Evolutionary conservation across 495 filamentous ascomycete species (phyloP).

Genomic region (Cryomyces minteri): DNA sequence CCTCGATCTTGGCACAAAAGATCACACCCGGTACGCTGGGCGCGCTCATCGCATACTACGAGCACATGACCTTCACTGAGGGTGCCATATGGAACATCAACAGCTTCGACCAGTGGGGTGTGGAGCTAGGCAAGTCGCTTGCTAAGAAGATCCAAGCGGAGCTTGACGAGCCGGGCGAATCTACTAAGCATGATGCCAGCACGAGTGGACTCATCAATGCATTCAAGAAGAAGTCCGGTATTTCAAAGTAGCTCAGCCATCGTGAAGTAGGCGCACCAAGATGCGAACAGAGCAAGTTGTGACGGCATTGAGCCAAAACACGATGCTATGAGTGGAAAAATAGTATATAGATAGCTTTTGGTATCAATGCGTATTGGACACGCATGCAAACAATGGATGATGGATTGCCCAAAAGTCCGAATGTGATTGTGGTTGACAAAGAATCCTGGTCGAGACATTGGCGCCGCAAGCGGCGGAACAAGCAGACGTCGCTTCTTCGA

Average conservation of each 20-base stretch:
- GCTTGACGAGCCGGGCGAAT: conserved; percentile 49
- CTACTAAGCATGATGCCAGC: conserved; percentile 57
- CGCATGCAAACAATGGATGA: too few relatives aligned
- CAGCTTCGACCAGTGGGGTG: conserved; percentile 98
- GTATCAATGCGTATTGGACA: too few relatives aligned
- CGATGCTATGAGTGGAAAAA: too few relatives aligned
- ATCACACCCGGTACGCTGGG: conserved; percentile 90
- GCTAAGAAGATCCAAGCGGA: conserved; percentile 44
- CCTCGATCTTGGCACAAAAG: conserved; percentile 80
- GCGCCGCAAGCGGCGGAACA: too few relatives aligned
- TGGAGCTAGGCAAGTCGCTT: conserved; percentile 89
- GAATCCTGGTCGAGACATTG: too few relatives aligned
- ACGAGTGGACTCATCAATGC: conserved; percentile 77
- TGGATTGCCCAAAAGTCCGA: too few relatives aligned
- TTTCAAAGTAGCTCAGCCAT: conserved; percentile 2
- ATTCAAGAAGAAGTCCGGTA: conserved; percentile 52
- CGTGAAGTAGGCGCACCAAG: too few relatives aligned
- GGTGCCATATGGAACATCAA: conserved; percentile 99
- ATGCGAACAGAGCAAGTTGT: too few relatives aligned
- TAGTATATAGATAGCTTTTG: too few relatives aligned
- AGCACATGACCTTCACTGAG: conserved; percentile 95
- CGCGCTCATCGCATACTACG: conserved; percentile 94
- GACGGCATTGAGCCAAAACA: too few relatives aligned
- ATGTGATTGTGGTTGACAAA: too few relatives aligned
- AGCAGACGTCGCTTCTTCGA: too few relatives aligned